Evolutionary conservation across 768 basidiomycete genomes (phyloP), one percentile per base, ranked within the genome.

Genomic region (Termitomyces sp.): DNA sequence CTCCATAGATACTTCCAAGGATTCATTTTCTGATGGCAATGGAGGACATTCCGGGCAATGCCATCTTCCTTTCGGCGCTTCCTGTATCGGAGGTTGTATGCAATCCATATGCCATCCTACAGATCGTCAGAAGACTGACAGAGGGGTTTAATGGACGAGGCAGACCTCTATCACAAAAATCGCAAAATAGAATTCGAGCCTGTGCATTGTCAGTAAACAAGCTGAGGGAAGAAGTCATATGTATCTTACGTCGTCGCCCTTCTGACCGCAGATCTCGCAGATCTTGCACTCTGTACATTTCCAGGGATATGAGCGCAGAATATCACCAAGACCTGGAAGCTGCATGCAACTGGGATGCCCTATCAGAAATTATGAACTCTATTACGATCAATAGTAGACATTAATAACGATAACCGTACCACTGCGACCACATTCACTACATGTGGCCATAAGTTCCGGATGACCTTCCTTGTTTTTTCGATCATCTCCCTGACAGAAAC

Each of bases 341-440:
- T 87, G 73, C 76, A 96, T 79, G 68, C 95, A 98, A 45, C 83
- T 86, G n/a, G 89, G 88, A 71, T 98, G 95, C 29, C 89, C 93
- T 92, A 53, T 43, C 31, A 23, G 44, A 38, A 23, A 56, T 37
- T 29, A 59, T 37, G 41, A 50, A 53, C 52, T 32, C 38, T 60
- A 25, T 21, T 41, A n/a, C 37, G 6, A 29, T 38, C 6, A 14
- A 27, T 31, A n/a, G 45, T 25, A 8, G 6, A 43, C 56, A 31
- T 41, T 29, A 52, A 46, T 51, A 57, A 61, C 65, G 44, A 41
- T 31, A 9, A 43, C 74, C 81, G 53, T 66, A 90, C 95, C 92
- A 64, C 87, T 92, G 45, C 89, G 82, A 2, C 89, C 89, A 69
- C 95, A 98, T 61, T 87, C 85, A 59, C 77, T 75, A 69, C 95